Evolutionary conservation across 108 stramenopile species (phyloP), one percentile per base, ranked within the genome.

Genomic region (Cyclotella baltica): DNA sequence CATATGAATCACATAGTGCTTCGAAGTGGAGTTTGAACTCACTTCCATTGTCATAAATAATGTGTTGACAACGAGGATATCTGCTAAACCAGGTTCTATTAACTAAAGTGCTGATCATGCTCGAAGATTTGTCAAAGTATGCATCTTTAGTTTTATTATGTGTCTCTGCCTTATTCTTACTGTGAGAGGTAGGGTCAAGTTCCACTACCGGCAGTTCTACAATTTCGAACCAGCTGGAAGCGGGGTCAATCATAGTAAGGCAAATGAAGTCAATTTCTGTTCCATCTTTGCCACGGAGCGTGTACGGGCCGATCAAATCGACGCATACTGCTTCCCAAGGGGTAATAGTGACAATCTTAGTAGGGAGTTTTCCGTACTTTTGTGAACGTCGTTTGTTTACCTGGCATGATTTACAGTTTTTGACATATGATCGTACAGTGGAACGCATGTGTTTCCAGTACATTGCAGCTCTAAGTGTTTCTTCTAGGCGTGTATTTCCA

Each of bases 181-280:
- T 18, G 13, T 6, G 10, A 13, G 40, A 43, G 40, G 13, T 6
- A 43, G 40, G 10, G 13, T 43, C 40, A 10, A 28, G 55, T 80
- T 78, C 15, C 13, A 13, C 77, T n/a, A n/a, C n/a, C n/a, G n/a
- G n/a, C n/a, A n/a, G n/a, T n/a, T n/a, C n/a, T n/a, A n/a, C n/a
- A n/a, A n/a, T n/a, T n/a, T n/a, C n/a, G n/a, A n/a, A n/a, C n/a
- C n/a, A n/a, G n/a, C n/a, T n/a, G n/a, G n/a, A n/a, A n/a, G n/a
- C n/a, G n/a, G n/a, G n/a, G n/a, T n/a, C n/a, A n/a, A n/a, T 77
- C 71, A 85, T 80, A 6, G 84, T 85, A n/a, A 80, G 27, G 30
- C 75, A 74, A 29, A 61, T 59, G 51, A 83, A 75, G 15, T 65
- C 55, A 10, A 64, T 13, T 22, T 33, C 46, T 19, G 38, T 43